Base-by-base conservation (phyloP, 352 stramenopile species). In the Phytopythium kandeliae region DNA sequence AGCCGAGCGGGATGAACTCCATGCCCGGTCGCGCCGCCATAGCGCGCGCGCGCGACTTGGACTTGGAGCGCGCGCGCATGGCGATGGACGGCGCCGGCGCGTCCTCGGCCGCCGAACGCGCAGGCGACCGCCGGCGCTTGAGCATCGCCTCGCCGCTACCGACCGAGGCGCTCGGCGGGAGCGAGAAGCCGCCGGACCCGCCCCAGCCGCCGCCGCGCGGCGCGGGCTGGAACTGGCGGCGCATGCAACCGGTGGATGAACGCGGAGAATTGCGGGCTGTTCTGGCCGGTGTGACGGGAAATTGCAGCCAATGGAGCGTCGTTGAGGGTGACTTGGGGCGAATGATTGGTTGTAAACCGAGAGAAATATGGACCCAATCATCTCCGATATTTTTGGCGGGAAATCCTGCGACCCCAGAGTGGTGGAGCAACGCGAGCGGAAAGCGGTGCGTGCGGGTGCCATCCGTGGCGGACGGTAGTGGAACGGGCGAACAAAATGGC, bases 1-100 rank as follows among this genome's bases (percentile, higher is more conserved):
- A 68, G 11, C 79, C 79, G 2, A 90, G 54, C 13, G 71, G 46
- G 34, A 85, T 67, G 31, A 88, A 74, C 38, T 85, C 52, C 40
- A 83, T 68, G 11, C 60, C 55, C 24, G 65, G 71, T 38, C 42
- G 62, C 9, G 45, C 40, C 24, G 65, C 46, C 38, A 61, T 38
- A 24, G 55, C 56, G 12, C 60, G 63, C 4, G 60, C 62, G 28
- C 64, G 70, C 0, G 74, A 82, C 61, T 86, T 86, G 61, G 77
- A 86, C 46, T 86, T 86, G 55, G 74, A 85, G 13, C 73, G 71
- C 36, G 60, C 60, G 44, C 75, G 73, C 38, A 76, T 67, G 30
- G 51, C 46, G 28, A 74, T 67, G 22, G 63, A 48, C 24, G 48
- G 15, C 8, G 41, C 28, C n/a, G 30, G 22, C 12, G 22, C 22